phyloP scores from a whole-genome alignment of 1,284 basidiomycete species.

The Entoloma clypeatum region DNA sequence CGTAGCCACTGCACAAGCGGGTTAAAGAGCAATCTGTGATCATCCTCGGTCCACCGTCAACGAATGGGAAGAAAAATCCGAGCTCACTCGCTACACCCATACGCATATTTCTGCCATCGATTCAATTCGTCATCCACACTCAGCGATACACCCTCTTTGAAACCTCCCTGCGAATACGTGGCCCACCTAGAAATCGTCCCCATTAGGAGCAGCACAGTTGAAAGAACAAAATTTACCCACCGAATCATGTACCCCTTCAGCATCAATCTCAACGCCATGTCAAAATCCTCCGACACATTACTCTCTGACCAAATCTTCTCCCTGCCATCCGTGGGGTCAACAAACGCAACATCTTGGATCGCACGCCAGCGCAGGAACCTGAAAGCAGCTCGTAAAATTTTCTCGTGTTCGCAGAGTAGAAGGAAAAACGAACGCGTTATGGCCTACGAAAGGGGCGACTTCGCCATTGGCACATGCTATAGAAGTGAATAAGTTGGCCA shows the following conservation, averaged over 20 bases:
- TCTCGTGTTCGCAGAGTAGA: too few species aligned
- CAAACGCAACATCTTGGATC: slow-evolving; percentile 74
- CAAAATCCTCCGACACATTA: slow-evolving; percentile 86
- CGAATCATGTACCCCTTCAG: slow-evolving; percentile 72
- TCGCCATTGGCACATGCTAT: slow-evolving; percentile 77
- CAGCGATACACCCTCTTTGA: slow-evolving; percentile 86
- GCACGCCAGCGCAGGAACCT: slow-evolving; percentile 86
- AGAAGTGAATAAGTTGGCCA: too few species aligned
- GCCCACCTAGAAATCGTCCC: too few species aligned
- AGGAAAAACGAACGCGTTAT: too few species aligned
- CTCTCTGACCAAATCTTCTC: slow-evolving; percentile 79
- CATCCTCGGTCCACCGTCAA: slow-evolving; percentile 33
- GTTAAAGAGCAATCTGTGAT: slow-evolving; percentile 76
- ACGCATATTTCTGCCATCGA: slow-evolving; percentile 82
- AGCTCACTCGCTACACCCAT: slow-evolving; percentile 39
- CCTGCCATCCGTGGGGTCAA: slow-evolving; percentile 60
- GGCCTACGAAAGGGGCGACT: slow-evolving; percentile 83
- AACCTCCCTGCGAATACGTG: slow-evolving; percentile 75
- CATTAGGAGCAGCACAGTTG: too few species aligned
- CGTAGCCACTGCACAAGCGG: slow-evolving; percentile 70
- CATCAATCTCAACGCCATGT: slow-evolving; percentile 63
- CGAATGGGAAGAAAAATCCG: slow-evolving; percentile 4
- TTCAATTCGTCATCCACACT: slow-evolving; percentile 79
- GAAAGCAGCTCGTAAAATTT: too few species aligned
- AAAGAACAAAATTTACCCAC: too few species aligned